phyloP scores from a whole-genome alignment of 495 filamentous ascomycete species.

The Clavariopsis aquatica region DNA sequence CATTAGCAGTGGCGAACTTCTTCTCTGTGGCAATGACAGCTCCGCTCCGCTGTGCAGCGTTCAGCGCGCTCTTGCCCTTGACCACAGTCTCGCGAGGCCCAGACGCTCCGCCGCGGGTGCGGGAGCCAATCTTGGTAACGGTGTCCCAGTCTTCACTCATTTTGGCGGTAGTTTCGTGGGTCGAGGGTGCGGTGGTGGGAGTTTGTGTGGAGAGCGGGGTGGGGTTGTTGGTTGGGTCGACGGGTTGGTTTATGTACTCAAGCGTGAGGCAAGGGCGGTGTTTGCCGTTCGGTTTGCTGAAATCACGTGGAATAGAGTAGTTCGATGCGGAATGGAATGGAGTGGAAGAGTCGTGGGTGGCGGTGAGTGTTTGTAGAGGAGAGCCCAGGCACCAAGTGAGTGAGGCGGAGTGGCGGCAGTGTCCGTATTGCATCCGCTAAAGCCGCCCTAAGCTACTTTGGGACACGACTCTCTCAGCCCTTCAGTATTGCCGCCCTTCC shows the following conservation, averaged over 20 bases:
- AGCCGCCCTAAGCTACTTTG: not conserved
- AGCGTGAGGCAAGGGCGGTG: not conserved
- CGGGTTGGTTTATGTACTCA: not conserved
- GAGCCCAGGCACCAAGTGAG: not conserved
- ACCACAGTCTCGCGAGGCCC: constrained; percentile 78
- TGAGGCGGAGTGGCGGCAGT: constrained; percentile 11
- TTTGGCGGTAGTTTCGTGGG: constrained; percentile 28
- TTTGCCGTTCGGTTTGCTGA: not conserved
- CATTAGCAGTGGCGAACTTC: constrained; percentile 76
- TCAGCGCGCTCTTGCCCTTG: constrained; percentile 77
- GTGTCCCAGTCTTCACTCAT: constrained; percentile 81
- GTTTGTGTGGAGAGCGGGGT: constrained; percentile 3
- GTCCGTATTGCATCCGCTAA: constrained; percentile 11
- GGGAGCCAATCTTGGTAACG: constrained; percentile 91
- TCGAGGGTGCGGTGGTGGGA: not conserved
- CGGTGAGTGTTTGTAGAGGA: constrained; percentile 17
- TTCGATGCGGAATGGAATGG: not conserved
- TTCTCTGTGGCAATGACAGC: constrained; percentile 84
- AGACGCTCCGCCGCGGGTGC: constrained; percentile 62
- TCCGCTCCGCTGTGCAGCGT: constrained; percentile 83
- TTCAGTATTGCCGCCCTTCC: constrained; percentile 19
- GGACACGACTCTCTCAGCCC: constrained; percentile 9
- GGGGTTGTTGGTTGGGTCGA: not conserved
- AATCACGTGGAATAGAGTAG: not conserved
- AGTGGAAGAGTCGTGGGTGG: not conserved